Base-by-base conservation (phyloP, 2,329 filamentous ascomycete genomes). In the Annulohypoxylon truncatum region DNA sequence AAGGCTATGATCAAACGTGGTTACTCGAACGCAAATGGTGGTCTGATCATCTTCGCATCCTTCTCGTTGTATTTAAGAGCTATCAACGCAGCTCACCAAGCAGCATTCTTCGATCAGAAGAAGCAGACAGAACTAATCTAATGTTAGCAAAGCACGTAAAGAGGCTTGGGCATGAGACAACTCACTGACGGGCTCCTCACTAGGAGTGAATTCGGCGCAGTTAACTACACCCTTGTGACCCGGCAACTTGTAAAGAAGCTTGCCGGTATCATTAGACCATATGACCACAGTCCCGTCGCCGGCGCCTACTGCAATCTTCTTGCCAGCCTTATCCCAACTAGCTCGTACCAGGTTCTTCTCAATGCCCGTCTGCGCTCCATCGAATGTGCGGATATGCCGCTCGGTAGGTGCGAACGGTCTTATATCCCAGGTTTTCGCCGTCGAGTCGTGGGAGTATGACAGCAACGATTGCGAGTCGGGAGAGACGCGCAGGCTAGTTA, bases 161-260 rank as follows among this genome's bases (percentile, higher is more conserved):
- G 3, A 13, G 48, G 28, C 15, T 48, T 12, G 8, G 18, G 29
- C 18, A 12, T 20, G 52, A 12, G 59, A 12, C 33, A 38, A 89
- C 93, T 89, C 86, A 97, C 94, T 87, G 67, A 97, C 92, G 18
- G 94, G 93, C 73, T 97, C 94, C 66, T 91, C 88, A 38, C 87
- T 87, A 3, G 95, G 94, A 51, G 93, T 91, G 77, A 99, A 96
- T 72, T 96, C 91, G 58, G 95, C 95, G 77, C 95, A 94, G 77
- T 98, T 99, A 54, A 98, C 96, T 0, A 92, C 93, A 31, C 95
- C 96, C 80, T 94, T 96, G 78, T 99, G 96, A 0, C 96, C 96
- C 0, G 96, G 96, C 55, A 99, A 84, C 81, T 98, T 98, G 81
- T 97, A 96, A 69, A 97, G 79, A 73, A 99, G 83, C 82, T 96